Evolutionary conservation across 2,329 filamentous ascomycete genomes (phyloP), one percentile per base, ranked within the genome.

Genomic region (Orbilia brochopaga): DNA sequence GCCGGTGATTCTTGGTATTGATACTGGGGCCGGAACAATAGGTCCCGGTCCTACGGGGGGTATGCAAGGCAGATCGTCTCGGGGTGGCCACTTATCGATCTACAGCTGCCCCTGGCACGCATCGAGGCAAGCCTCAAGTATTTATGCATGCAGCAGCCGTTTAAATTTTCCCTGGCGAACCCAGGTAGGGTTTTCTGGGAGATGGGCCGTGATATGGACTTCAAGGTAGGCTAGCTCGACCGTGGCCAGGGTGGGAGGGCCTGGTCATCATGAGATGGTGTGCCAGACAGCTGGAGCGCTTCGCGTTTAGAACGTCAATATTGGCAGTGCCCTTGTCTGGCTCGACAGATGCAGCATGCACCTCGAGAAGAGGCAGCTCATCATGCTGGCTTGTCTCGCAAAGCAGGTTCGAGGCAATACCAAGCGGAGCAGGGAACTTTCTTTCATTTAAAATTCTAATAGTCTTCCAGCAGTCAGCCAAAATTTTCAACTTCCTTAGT

Each of bases 171-270:
- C 59, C 32, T 53, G 40, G 52, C 46, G 60, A 61, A 32, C 50
- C 48, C 60, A 55, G 65, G 60, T 72, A 64, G 59, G 66, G 67
- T 51, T 65, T 59, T 37, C 48, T 65, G n/a, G 32, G 55, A 61
- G 51, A 44, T 46, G 23, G 40, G 54, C 58, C 37, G 66, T 59
- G 53, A 56, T 56, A 42, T 65, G 60, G 60, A 48, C 21, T n/a
- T 27, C 35, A 27, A 60, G 46, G 46, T 30, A 55, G 19, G 44
- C 58, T 48, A 19, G 51, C 30, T 61, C 42, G 13, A 60, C 17
- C 56, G 19, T 8, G 17, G 23, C 19, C 44, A 15, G 5, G 42
- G 44, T 35, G 11, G 48, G 24, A 53, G 57, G 40, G 40, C 2
- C 24, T n/a, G 11, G 19, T n/a, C 23, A 4, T 17, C 19, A 17